Evolutionary conservation across 2,329 filamentous ascomycete genomes (phyloP), one percentile per base, ranked within the genome.

Genomic region (Beauveria sp.): DNA sequence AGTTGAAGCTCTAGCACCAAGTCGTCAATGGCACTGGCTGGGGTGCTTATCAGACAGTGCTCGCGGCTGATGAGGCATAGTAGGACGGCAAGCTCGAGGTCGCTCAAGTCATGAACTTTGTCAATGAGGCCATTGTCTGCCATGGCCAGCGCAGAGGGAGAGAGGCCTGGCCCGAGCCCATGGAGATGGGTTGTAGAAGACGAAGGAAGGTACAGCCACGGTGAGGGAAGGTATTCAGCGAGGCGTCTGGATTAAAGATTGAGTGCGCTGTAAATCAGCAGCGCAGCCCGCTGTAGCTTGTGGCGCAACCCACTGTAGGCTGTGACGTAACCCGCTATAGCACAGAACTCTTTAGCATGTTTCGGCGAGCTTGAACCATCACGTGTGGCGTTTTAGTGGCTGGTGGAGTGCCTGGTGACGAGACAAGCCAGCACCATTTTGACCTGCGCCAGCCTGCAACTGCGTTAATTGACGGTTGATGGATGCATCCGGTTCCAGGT

Each of bases 41-140:
- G 83, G 18, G 90, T 89, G 73, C 91, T 88, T 69, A 97, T 85
- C 67, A 97, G 86, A 76, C 91, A 96, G 73, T 97, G 92, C 73
- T 96, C 90, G 66, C 87, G 83, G 63, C 87, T 86, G 64, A 92
- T 81, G 56, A 97, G 83, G 70, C 89, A 92, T 55, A 97, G 83
- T 46, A 97, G 81, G 16, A 89, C 77, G 26, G 93, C 94, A 63
- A 97, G 84, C 75, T 97, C 92, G 46, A 97, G 81, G 76, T 97
- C 92, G 69, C 88, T 90, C 64, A 97, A 80, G 66, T 85, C 82
- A 70, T 92, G 89, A 67, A 96, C 83, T 73, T 88, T 88, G 64
- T 83, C 79, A 63, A 87, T 77, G 64, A 92, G 79, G 61, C 76
- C 74, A 69, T 82, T 79, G 76, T 84, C 78, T 72, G 83, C 84